phyloP scores from a whole-genome alignment of 2,329 filamentous ascomycete genomes.

The Neonectria faginata region DNA sequence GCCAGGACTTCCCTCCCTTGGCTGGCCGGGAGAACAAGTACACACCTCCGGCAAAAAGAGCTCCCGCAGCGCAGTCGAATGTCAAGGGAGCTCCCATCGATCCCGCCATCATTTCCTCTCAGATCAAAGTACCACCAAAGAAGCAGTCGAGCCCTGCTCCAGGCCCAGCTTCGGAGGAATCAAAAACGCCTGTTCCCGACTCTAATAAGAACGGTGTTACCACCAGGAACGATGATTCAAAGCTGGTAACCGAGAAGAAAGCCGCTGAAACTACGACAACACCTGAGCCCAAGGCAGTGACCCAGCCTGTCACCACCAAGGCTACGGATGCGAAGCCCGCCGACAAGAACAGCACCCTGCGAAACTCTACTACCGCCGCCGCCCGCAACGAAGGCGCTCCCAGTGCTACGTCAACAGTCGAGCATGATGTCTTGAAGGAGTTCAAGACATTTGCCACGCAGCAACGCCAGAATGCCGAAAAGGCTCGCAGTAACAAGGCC shows the following conservation, averaged over 20 bases:
- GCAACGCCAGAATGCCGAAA: constrained; percentile 67
- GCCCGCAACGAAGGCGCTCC: constrained; percentile 57
- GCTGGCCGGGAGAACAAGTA: constrained; percentile 75
- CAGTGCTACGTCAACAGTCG: constrained; percentile 70
- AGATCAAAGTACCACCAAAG: constrained; percentile 67
- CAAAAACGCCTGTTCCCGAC: constrained; percentile 43
- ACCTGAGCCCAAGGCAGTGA: constrained; percentile 48
- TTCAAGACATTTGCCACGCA: constrained; percentile 74
- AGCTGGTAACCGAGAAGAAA: constrained; percentile 47
- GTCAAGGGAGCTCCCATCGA: constrained; percentile 84
- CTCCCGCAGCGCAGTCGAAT: constrained; percentile 78
- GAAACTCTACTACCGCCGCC: constrained; percentile 54
- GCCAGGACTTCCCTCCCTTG: constrained; percentile 79
- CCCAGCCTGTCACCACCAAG: constrained; percentile 50
- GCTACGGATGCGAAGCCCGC: constrained; percentile 46
- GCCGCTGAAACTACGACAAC: constrained; percentile 29
- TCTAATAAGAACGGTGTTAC: constrained; percentile 47
- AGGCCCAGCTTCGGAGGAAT: constrained; percentile 38
- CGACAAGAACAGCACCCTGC: constrained; percentile 41
- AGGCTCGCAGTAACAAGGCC: constrained; percentile 67
- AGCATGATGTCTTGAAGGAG: constrained; percentile 69
- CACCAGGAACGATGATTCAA: constrained; percentile 45
- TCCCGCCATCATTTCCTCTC: constrained; percentile 91
- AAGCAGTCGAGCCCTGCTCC: constrained; percentile 45
- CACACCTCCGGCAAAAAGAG: constrained; percentile 87